Conservation (phyloP, 768 basidiomycete species). For the Vararia minispora region DNA sequence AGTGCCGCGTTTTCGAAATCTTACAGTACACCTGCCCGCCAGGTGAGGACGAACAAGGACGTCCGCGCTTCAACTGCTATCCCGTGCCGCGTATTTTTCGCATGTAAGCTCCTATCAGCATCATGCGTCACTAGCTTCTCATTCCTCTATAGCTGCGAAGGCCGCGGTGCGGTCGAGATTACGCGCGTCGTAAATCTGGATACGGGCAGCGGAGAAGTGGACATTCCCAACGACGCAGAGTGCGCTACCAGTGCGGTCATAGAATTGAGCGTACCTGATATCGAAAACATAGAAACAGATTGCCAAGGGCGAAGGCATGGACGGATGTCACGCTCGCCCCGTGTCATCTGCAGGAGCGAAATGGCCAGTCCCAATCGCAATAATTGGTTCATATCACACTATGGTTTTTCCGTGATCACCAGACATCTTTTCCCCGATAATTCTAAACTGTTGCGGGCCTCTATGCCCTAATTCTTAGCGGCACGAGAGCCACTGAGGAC, state of each 20-base stretch:
- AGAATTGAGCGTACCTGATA: no score
- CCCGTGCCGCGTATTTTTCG: slow-evolving; percentile 68
- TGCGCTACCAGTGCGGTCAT: slow-evolving; percentile 2
- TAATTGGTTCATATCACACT: no score
- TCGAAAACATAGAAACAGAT: no score
- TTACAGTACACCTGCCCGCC: slow-evolving; percentile 56
- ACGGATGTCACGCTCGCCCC: no score
- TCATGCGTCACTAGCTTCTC: slow-evolving; percentile 1
- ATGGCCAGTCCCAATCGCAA: no score
- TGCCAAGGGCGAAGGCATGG: no score
- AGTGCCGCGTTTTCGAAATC: slow-evolving; percentile 59
- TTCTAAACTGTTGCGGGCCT: no score
- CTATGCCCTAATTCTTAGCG: no score
- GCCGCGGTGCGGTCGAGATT: slow-evolving; percentile 57
- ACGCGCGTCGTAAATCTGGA: slow-evolving; percentile 46
- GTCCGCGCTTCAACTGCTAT: slow-evolving; percentile 41
- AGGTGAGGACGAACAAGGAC: slow-evolving; percentile 20
- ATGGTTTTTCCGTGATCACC: no score
- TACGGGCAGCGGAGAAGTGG: slow-evolving; percentile 35
- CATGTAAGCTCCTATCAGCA: slow-evolving; percentile 34
- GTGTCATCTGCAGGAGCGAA: no score
- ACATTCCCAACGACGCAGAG: slow-evolving; percentile 26
- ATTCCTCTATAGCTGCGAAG: slow-evolving; percentile 42
- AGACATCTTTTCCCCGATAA: no score
- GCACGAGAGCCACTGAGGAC: no score